Percentiles rank a stretch among this genome's conserved stretches.
These are phyloP conservation scores for Nepenthes alata DNA, from an alignment of 179 eudicot species.

Conservation along the genomic window DNA sequence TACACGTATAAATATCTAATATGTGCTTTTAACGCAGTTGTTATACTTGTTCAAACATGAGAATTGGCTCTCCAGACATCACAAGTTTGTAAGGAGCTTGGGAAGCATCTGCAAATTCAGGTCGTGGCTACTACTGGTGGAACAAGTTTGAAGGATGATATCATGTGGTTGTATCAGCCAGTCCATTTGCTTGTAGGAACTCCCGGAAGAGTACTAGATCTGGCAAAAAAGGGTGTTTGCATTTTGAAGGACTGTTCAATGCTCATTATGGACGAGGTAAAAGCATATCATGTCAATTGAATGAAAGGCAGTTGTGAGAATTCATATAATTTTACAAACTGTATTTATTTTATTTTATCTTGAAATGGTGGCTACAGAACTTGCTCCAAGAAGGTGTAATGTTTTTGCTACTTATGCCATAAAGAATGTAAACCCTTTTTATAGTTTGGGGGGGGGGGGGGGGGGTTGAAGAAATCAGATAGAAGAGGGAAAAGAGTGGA, in stretches of 20 bases:
- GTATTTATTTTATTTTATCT: background rate
- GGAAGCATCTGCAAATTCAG: conserved; percentile 70
- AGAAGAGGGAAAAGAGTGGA: too few relatives aligned
- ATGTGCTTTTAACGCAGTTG: conserved; percentile 30
- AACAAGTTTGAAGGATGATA: conserved; percentile 87
- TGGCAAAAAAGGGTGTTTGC: conserved; percentile 63
- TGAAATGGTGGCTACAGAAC: too few relatives aligned
- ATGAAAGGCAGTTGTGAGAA: background rate
- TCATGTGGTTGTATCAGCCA: conserved; percentile 87
- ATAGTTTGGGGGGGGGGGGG: too few relatives aligned
- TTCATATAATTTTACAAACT: background rate
- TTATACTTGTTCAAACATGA: conserved; percentile 86
- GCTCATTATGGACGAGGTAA: conserved; percentile 87
- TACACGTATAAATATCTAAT: too few relatives aligned
- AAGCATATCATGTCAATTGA: background rate
- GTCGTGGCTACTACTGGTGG: conserved; percentile 98
- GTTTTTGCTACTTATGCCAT: too few relatives aligned
- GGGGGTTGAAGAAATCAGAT: too few relatives aligned
- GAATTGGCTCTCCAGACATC: conserved; percentile 96
- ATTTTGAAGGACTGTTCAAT: conserved; percentile 56
- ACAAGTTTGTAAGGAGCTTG: conserved; percentile 94
- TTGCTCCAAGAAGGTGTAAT: too few relatives aligned
- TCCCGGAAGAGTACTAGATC: conserved; percentile 74
- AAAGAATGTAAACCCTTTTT: too few relatives aligned
- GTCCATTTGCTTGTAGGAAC: conserved; percentile 82